Conservation (phyloP, 768 basidiomycete species). For the Floccularia luteovirens region DNA sequence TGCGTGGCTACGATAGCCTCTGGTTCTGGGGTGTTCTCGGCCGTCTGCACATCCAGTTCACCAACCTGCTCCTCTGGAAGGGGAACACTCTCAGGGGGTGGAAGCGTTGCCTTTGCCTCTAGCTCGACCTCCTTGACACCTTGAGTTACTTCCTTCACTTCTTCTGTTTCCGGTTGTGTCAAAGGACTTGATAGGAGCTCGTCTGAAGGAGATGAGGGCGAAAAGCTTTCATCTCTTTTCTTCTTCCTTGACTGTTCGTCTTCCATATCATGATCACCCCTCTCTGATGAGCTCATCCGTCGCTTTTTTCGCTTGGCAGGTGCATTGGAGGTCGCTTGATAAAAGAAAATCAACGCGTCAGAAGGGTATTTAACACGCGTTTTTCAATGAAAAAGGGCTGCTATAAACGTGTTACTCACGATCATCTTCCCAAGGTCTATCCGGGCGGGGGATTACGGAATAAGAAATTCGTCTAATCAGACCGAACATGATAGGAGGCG, state of each 20-base stretch:
- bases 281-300: constrained; percentile 43
- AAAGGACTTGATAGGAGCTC: constrained; percentile 13
- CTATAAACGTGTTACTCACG: constrained; percentile 34
- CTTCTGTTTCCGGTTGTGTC: constrained; percentile 33
- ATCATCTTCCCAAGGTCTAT: constrained; percentile 74
- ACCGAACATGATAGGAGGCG: constrained; percentile 54
- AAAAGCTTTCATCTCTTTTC: constrained; percentile 34
- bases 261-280: constrained; percentile 30
- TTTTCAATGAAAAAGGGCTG: constrained; percentile 8
- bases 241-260: constrained; percentile 32
- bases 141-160: constrained; percentile 63
- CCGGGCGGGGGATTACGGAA: constrained; percentile 61
- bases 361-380: constrained; percentile 17
- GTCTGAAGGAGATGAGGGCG: constrained; percentile 17
- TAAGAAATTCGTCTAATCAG: constrained; percentile 66
- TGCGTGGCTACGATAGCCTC: constrained; percentile 4
- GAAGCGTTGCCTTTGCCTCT: constrained; percentile 41
- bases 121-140: constrained; percentile 67
- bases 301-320: constrained; percentile 65
- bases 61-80: constrained; percentile 29
- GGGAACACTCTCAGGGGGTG: constrained; percentile 26
- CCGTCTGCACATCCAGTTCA: constrained; percentile 25
- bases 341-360: constrained; percentile 6
- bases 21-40: constrained; percentile 11
- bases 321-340: constrained; percentile 65